Conservation (phyloP, 164 flowering plant species). For the Piper longum region DNA sequence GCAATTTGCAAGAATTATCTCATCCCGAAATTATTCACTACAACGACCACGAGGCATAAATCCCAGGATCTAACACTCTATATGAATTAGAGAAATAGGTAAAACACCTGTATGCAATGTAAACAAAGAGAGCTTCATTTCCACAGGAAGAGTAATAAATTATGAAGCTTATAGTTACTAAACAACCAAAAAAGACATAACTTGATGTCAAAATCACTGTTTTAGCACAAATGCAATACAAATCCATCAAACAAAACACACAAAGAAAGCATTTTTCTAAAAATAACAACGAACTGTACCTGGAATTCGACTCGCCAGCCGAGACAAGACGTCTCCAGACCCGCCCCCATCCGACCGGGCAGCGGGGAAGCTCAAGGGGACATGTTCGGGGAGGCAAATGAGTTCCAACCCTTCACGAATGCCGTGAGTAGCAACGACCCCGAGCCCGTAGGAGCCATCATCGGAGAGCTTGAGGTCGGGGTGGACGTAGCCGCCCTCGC, state of each 20-base stretch:
- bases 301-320: constrained; percentile 55
- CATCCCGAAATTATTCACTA: too few relatives aligned
- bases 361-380: constrained; percentile 40
- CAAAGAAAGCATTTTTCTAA: background rate
- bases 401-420: constrained; percentile 64
- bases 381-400: constrained; percentile 56
- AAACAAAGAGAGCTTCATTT: too few relatives aligned
- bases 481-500: constrained; percentile 94
- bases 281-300: constrained; percentile 21
- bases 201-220: background rate
- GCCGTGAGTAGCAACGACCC: constrained; percentile 43
- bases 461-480: constrained; percentile 39
- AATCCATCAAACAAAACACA: background rate
- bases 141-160: too few relatives aligned
- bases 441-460: constrained; percentile 35
- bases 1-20: too few relatives aligned
- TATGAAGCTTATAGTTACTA: too few relatives aligned
- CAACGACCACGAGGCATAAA: too few relatives aligned
- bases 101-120: too few relatives aligned
- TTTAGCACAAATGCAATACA: background rate
- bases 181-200: too few relatives aligned
- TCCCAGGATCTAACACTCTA: too few relatives aligned
- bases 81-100: too few relatives aligned
- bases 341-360: constrained; percentile 14
- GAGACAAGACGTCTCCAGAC: constrained; percentile 22